A percentile compares a stretch with the other conserved stretches of the same genome.
Evolutionary conservation across 1,284 basidiomycete species (phyloP).

Genomic region (Somion occarium): DNA sequence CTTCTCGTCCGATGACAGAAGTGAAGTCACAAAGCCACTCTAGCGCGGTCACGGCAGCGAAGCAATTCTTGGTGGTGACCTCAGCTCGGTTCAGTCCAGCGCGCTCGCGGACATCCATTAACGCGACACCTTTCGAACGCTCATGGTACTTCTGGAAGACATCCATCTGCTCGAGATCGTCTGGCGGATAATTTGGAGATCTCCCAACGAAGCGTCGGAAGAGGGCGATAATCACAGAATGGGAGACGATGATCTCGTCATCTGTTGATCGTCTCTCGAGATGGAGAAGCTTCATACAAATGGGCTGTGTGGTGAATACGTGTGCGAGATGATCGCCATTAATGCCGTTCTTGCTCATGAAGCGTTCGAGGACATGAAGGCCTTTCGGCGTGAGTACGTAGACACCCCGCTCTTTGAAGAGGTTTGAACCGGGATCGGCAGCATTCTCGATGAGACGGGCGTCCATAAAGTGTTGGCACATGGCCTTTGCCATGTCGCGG

Average conservation of each 20-base stretch:
- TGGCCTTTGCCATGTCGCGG: constrained; percentile 98
- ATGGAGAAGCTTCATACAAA: constrained; percentile 97
- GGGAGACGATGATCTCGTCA: constrained; percentile 97
- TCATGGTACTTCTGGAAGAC: constrained; percentile 75
- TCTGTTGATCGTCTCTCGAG: constrained; percentile 90
- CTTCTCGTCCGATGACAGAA: constrained; percentile 92
- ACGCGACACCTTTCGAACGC: constrained; percentile 70
- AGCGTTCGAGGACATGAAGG: constrained; percentile 96
- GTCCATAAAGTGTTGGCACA: constrained; percentile 99
- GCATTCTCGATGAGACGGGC: constrained; percentile 97
- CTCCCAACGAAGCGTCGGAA: constrained; percentile 94
- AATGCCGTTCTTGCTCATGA: constrained; percentile 99
- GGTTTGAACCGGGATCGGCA: constrained; percentile 79
- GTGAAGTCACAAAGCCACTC: constrained; percentile 99
- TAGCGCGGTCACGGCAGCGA: constrained; percentile 81
- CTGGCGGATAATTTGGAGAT: constrained; percentile 69
- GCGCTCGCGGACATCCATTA: constrained; percentile 66
- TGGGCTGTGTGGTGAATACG: constrained; percentile 91
- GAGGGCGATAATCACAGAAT: constrained; percentile 89
- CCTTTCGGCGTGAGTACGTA: constrained; percentile 97
- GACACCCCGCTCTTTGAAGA: constrained; percentile 97
- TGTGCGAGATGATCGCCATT: constrained; percentile 88
- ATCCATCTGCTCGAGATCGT: constrained; percentile 48
- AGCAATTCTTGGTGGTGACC: constrained; percentile 70
- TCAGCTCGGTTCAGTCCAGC: constrained; percentile 45